Percentiles rank a stretch among this genome's conserved stretches.
Evolutionary conservation across 2,329 filamentous ascomycete genomes (phyloP).

Genomic region (Cercospora nicotianae): DNA sequence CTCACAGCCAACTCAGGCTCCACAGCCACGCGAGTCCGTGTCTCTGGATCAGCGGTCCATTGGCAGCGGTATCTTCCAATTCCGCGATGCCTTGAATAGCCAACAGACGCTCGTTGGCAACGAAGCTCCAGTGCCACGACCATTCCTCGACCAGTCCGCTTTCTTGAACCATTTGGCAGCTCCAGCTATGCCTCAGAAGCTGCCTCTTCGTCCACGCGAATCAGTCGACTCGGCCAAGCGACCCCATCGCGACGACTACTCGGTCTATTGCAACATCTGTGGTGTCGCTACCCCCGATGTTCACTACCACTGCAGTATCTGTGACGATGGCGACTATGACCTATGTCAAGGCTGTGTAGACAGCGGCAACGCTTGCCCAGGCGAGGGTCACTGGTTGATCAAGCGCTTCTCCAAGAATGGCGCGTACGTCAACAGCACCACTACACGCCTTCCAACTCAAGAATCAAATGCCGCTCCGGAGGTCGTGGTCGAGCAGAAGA

Average conservation of each 20-base stretch:
- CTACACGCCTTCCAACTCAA: conserved; percentile 65
- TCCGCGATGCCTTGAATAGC: conserved; percentile 38
- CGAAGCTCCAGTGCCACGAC: conserved; percentile 42
- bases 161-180: conserved; percentile 28
- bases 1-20: conserved; percentile 26
- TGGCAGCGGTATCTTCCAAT: conserved; percentile 42
- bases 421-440: conserved; percentile 78
- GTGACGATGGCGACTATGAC: conserved; percentile 91
- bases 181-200: conserved; percentile 27
- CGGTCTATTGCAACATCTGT: conserved; percentile 93
- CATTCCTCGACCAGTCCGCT: conserved; percentile 39
- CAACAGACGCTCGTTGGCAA: conserved; percentile 34
- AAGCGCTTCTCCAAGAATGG: conserved; percentile 82
- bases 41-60: conserved; percentile 36
- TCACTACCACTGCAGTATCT: conserved; percentile 94
- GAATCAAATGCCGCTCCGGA: conserved; percentile 32
- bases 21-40: conserved; percentile 29
- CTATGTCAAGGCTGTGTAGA: conserved; percentile 80
- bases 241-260: conserved; percentile 56
- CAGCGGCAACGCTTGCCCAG: conserved; percentile 72
- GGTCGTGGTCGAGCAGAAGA: conserved; percentile 38
- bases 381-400: conserved; percentile 86
- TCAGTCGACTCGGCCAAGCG: conserved; percentile 33
- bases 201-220: conserved; percentile 46
- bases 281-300: conserved; percentile 72